Evolutionary conservation across 2,329 filamentous ascomycete genomes (phyloP), one percentile per base, ranked within the genome.

Genomic region (Zasmidium citrigriseum): DNA sequence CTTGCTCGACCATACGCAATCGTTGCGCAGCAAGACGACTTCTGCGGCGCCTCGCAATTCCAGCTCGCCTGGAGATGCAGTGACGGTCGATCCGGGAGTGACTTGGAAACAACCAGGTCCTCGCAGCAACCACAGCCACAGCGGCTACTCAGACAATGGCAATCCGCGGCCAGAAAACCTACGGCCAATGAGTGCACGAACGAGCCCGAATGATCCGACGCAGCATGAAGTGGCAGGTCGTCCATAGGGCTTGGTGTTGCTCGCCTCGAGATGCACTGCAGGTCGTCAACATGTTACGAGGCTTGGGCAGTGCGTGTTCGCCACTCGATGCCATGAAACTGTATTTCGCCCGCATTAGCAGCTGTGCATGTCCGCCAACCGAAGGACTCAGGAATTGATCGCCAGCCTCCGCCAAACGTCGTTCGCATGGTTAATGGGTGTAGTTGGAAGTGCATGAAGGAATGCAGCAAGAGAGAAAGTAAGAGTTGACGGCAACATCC

Each of bases 11-110:
- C 51, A 62, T 59, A 61, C 68, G 48, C 59, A 65, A 53, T 55
- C 60, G 22, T 58, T 66, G 12, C 64, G 65, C 46, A 69, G 60
- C 44, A 25, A n/a, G 10, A 24, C 58, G 52, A 49, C 57, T 12
- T 50, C 55, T 22, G 60, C 62, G 46, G 67, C 68, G 22, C 52
- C 70, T 34, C 67, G 68, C 21, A 62, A 66, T 52, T 58, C 51
- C 34, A 55, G 38, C 38, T 18, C n/a, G 14, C 45, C 46, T 20
- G 25, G 49, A 23, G 55, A 60, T 22, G n/a, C 49, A 21, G 50
- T n/a, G 16, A n/a, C 38, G 29, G 46, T 22, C 44, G 41, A 53
- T 27, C n/a, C 23, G n/a, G 27, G 3, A 56, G 27, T 24, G 25
- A 11, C n/a, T 14, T 22, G 38, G 46, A 58, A 48, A 14, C 46